Base-by-base conservation (phyloP, 176 grass and related monocot genomes). In the Calamus simplicifolius region DNA sequence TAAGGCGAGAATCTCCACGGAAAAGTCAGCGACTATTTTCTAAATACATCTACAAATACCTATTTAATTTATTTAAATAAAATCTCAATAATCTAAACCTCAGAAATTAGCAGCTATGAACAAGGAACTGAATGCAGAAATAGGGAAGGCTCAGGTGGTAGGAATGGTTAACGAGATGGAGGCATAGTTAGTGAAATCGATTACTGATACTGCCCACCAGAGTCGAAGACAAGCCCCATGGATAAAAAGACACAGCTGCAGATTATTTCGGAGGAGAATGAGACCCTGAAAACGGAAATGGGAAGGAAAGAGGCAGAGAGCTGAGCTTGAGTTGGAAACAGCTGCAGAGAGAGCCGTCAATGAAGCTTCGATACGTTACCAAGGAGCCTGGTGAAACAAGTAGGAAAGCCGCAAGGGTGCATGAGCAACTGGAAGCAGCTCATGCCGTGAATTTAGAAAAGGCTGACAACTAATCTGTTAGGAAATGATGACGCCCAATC, bases 221-320 rank as follows among this genome's bases (percentile, higher is more conserved):
- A 92, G 48, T 82, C 88, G 5, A 91, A 83, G 67, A 68, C 73
- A 0, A 82, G 56, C 49, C 59, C 92, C 59, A 92, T 88, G 87
- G 87, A 97, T 72, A 91, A 91, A 66, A 83, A 97, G 83, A 97
- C 64, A 0, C 83, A 80, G 0, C 73, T 97, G 54, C 92, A 91
- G 78, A 85, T 74, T 69, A 15, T 91, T 51, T 62, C 64, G 15
- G 78, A 89, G 51, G 93, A 98, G 65, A 98, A 89, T 3, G 81
- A 85, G 67, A 69, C 19, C 0, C 79, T 98, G 5, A 89, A 83
- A 67, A 35, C 13, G 0, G 70, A 81, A 56, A 70, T 64, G 0
- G 65, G 54, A 3, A 92, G 61, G 63, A 54, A 61, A 53, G 81
- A 79, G 55, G 26, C 17, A 0, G 81, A 83, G 6, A 64, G 75